Percentiles rank a stretch among this genome's conserved stretches.
These are phyloP conservation scores for Amauroascus verrucosus DNA, from an alignment of 2,329 filamentous ascomycete species.

Conservation along the genomic window DNA sequence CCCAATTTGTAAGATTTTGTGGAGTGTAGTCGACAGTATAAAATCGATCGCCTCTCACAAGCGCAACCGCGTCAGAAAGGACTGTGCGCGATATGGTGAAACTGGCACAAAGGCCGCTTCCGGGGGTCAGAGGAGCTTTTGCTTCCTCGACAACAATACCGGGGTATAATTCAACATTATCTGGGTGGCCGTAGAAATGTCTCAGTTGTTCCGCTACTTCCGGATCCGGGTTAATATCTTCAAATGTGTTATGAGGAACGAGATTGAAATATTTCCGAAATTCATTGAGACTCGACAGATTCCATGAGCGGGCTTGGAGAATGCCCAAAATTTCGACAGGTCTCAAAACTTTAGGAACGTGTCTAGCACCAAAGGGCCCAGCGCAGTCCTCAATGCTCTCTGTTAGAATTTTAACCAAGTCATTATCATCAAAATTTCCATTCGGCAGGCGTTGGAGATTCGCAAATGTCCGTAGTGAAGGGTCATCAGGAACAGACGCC, in stretches of 20 bases:
- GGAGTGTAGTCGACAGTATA: conserved; percentile 27
- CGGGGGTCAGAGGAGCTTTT: conserved; percentile 27
- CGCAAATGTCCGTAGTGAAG: conserved; percentile 51
- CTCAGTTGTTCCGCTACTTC: conserved; percentile 47
- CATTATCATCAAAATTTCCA: conserved; percentile 58
- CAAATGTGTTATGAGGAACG: conserved; percentile 47
- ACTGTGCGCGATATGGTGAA: conserved; percentile 34
- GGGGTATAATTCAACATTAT: conserved; percentile 60
- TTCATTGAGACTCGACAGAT: conserved; percentile 37
- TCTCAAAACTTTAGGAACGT: conserved; percentile 61
- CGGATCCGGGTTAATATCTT: conserved; percentile 48
- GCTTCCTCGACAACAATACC: conserved; percentile 47
- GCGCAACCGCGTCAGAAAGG: conserved; percentile 35
- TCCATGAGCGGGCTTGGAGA: conserved; percentile 62
- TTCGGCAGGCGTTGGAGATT: conserved; percentile 49
- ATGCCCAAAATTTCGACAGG: conserved; percentile 71
- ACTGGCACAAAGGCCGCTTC: conserved; percentile 29
- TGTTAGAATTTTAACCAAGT: conserved; percentile 54
- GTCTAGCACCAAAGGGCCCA: conserved; percentile 57
- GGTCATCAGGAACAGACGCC: conserved; percentile 48
- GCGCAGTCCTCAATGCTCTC: conserved; percentile 59
- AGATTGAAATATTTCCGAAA: conserved; percentile 55
- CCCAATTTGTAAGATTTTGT: conserved; percentile 33
- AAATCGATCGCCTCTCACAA: conserved; percentile 36
- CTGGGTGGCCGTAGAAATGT: conserved; percentile 53